phyloP scores from a whole-genome alignment of 345 rosid genomes.

The Linum lewisii region DNA sequence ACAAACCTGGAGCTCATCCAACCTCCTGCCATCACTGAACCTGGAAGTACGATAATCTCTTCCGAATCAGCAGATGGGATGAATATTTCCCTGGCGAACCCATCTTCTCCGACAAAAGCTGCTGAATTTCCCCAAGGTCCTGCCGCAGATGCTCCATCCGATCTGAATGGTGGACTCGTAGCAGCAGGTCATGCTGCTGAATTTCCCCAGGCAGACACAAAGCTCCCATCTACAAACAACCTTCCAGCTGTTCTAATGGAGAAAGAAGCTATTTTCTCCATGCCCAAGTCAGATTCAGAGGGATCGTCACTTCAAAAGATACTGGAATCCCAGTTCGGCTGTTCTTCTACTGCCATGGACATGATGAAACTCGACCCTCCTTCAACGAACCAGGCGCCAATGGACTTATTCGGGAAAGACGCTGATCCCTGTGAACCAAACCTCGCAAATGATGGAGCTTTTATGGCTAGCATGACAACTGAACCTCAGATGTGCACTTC shows the following conservation, averaged over 20 bases:
- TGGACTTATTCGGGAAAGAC: not conserved
- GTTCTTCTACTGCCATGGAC: not conserved
- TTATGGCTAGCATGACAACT: not conserved
- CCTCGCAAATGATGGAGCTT: not conserved
- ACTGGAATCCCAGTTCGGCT: not conserved
- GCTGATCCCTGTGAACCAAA: not conserved
- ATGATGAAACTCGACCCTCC: too few species aligned
- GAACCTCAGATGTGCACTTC: not conserved
- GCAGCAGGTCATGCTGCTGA: not conserved
- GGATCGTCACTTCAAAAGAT: not conserved
- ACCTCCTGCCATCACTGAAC: not conserved
- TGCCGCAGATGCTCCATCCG: not conserved
- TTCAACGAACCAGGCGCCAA: not conserved
- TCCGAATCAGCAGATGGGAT: not conserved
- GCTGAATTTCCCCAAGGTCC: not conserved
- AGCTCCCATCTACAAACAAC: too few species aligned
- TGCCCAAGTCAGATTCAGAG: not conserved
- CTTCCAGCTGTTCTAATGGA: too few species aligned
- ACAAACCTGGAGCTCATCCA: not conserved
- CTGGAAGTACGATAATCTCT: not conserved
- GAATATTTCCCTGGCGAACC: not conserved
- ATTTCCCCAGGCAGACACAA: not conserved
- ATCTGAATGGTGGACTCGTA: not conserved
- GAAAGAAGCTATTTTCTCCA: not conserved
- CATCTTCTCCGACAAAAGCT: not conserved